Conservation (phyloP, 345 rosid species). For the Arabidopsis suecica region DNA sequence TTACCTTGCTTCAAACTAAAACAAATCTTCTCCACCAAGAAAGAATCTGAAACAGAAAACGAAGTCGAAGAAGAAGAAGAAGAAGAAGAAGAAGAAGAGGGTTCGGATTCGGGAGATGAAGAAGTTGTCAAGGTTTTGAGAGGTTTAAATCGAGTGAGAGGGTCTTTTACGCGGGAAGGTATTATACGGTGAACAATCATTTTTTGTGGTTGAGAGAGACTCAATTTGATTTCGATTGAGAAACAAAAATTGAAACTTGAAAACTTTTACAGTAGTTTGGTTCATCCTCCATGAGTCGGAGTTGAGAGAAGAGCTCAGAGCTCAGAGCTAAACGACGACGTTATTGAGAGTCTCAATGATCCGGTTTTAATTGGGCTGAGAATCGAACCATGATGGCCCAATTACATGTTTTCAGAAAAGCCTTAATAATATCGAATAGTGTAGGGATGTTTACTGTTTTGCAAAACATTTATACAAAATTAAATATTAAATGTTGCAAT, state of each 20-base stretch:
- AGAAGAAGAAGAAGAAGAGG: slow-evolving; percentile 42
- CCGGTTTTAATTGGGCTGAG: too few relatives aligned
- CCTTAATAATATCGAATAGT: too few relatives aligned
- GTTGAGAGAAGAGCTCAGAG: not conserved
- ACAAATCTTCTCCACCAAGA: slow-evolving; percentile 67
- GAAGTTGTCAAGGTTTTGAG: slow-evolving; percentile 35
- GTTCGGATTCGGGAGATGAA: slow-evolving; percentile 25
- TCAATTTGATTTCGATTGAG: not conserved
- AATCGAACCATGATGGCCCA: too few relatives aligned
- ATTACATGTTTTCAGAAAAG: too few relatives aligned
- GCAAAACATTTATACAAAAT: too few relatives aligned
- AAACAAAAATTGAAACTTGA: not conserved
- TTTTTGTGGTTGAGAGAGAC: not conserved
- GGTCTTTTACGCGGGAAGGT: slow-evolving; percentile 18
- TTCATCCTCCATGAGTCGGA: not conserved
- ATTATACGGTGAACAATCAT: slow-evolving; percentile 24
- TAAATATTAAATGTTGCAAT: too few relatives aligned
- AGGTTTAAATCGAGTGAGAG: slow-evolving; percentile 24
- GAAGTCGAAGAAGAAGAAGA: slow-evolving; percentile 45
- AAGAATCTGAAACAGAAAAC: slow-evolving; percentile 42
- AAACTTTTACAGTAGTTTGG: not conserved
- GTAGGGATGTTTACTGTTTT: too few relatives aligned
- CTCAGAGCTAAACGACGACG: not conserved
- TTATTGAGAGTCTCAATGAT: not conserved
- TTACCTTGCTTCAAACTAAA: slow-evolving; percentile 61